A percentile compares a stretch with the other conserved stretches of the same genome.
phyloP scores from a whole-genome alignment of 148 eudicot species.

The Heliosperma pusillum region DNA sequence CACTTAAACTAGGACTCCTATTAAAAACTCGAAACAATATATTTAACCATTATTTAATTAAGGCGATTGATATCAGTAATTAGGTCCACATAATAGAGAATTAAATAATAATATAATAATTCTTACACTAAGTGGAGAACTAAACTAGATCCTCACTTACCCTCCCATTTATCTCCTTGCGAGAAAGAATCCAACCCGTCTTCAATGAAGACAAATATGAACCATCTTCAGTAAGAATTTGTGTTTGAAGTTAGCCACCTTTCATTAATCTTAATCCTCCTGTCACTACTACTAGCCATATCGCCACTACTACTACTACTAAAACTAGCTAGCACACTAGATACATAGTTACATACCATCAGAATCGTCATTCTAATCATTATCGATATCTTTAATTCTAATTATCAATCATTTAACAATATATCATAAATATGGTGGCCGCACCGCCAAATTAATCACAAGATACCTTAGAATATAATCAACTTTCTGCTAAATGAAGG shows the following conservation, averaged over 20 bases:
- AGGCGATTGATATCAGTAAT: too few species aligned
- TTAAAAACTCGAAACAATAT: too few species aligned
- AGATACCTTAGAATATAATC: conserved; percentile 20
- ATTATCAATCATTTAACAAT: not conserved
- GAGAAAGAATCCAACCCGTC: too few species aligned
- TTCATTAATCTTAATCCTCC: conserved; percentile 8
- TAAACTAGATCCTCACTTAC: too few species aligned
- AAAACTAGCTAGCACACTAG: not conserved
- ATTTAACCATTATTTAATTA: too few species aligned
- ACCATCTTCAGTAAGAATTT: too few species aligned
- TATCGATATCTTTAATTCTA: not conserved
- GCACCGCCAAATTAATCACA: conserved; percentile 23
- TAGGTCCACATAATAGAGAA: too few species aligned
- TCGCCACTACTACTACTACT: not conserved
- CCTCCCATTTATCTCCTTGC: too few species aligned
- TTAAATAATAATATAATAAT: too few species aligned
- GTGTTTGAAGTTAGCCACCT: not conserved
- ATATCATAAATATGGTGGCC: conserved; percentile 8
- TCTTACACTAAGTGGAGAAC: too few species aligned
- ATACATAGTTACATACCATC: not conserved
- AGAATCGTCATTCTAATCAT: conserved; percentile 17
- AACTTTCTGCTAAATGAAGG: conserved; percentile 25
- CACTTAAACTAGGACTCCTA: too few species aligned
- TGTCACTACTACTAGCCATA: not conserved
- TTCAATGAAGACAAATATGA: too few species aligned